Conservation (phyloP, 768 basidiomycete genomes). For the Psilocybe subaeruginosa region DNA sequence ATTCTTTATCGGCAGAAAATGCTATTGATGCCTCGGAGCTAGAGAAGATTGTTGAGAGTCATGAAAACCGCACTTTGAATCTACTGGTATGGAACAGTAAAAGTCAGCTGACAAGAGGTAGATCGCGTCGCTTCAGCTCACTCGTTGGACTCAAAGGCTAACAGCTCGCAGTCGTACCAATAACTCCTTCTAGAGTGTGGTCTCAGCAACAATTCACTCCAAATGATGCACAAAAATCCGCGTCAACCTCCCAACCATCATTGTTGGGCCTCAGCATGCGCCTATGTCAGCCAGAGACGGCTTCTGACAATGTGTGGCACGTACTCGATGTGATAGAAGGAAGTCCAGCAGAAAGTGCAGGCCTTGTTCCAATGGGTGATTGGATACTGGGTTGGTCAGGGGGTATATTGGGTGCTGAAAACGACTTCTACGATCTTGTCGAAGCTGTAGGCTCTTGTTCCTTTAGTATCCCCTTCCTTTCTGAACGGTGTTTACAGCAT, state of each 20-base stretch:
- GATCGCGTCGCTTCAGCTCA: background rate
- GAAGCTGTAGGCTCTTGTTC: slow-evolving; percentile 70
- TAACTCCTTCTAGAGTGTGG: slow-evolving; percentile 88
- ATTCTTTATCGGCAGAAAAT: slow-evolving; percentile 51
- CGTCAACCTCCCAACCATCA: slow-evolving; percentile 68
- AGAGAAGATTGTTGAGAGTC: slow-evolving; percentile 80
- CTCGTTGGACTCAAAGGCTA: background rate
- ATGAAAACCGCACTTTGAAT: slow-evolving; percentile 72
- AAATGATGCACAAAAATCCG: slow-evolving; percentile 40
- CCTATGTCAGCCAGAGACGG: slow-evolving; percentile 86
- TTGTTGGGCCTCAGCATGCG: slow-evolving; percentile 94
- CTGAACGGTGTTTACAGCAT: slow-evolving; percentile 54
- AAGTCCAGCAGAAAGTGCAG: slow-evolving; percentile 94
- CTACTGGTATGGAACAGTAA: slow-evolving; percentile 87
- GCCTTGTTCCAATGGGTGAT: slow-evolving; percentile 88
- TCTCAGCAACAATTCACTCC: slow-evolving; percentile 46
- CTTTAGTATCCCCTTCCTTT: background rate
- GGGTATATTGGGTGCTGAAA: slow-evolving; percentile 89
- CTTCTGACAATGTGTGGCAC: slow-evolving; percentile 96
- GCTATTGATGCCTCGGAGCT: slow-evolving; percentile 70
- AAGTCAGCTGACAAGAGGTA: slow-evolving; percentile 71
- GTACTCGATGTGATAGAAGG: slow-evolving; percentile 96
- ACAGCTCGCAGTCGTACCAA: slow-evolving; percentile 66
- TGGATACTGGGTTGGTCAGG: slow-evolving; percentile 81
- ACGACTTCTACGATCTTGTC: slow-evolving; percentile 95